A percentile compares a stretch with the other conserved stretches of the same genome.
These are phyloP conservation scores for Lecanicillium sp. DNA, from an alignment of 2,329 filamentous ascomycete genomes.

Conservation along the genomic window DNA sequence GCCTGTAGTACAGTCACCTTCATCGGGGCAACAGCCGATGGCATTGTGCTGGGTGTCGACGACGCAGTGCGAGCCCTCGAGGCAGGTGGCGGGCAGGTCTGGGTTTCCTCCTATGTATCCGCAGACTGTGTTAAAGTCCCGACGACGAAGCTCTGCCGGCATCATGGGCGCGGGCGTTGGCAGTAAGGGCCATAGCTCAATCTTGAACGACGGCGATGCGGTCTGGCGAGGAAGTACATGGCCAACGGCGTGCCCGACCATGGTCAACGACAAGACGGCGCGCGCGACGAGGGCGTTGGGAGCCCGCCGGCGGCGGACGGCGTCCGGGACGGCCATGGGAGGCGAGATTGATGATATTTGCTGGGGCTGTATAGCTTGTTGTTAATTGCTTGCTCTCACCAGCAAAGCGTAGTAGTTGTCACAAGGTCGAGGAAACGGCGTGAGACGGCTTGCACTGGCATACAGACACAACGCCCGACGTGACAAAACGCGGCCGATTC, in stretches of 20 bases:
- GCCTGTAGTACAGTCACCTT: slow-evolving; percentile 41
- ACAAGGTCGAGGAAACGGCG: no score
- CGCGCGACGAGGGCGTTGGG: background rate
- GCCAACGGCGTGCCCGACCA: slow-evolving; percentile 17
- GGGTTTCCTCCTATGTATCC: slow-evolving; percentile 48
- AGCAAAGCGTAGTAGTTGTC: no score
- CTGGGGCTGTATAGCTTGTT: no score
- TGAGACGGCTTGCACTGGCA: no score
- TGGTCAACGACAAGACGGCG: slow-evolving; percentile 18
- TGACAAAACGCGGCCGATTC: no score
- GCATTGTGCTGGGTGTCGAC: slow-evolving; percentile 39
- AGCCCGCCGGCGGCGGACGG: no score
- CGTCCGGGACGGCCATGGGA: no score
- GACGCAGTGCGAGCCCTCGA: slow-evolving; percentile 50
- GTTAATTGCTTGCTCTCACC: no score
- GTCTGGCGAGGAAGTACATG: slow-evolving; percentile 26
- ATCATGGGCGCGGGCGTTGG: slow-evolving; percentile 33
- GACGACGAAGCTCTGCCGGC: slow-evolving; percentile 27
- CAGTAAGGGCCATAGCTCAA: slow-evolving; percentile 22
- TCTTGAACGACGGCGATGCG: slow-evolving; percentile 20
- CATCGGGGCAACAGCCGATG: slow-evolving; percentile 50
- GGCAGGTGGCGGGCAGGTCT: slow-evolving; percentile 47
- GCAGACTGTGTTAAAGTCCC: slow-evolving; percentile 47
- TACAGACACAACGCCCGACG: no score
- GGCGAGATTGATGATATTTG: no score